A percentile compares a stretch with the other conserved stretches of the same genome.
phyloP scores from a whole-genome alignment of 805 yeast genomes.

The Yamadazyma olivae region DNA sequence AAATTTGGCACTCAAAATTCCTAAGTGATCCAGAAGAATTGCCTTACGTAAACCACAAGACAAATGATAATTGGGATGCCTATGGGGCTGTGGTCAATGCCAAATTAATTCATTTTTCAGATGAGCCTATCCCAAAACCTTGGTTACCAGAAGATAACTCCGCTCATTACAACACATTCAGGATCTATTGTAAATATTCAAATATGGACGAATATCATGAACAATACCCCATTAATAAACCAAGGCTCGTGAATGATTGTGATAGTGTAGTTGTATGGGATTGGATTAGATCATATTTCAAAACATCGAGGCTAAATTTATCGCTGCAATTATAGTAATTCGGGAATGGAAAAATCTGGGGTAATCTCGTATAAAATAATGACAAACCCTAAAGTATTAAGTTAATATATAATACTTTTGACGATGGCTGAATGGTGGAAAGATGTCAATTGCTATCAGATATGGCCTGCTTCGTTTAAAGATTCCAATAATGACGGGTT shows the following conservation, averaged over 20 bases:
- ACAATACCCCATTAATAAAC: slow-evolving; percentile 20
- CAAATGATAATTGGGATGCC: slow-evolving; percentile 32
- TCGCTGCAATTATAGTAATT: slow-evolving; percentile 56
- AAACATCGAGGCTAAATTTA: slow-evolving; percentile 47
- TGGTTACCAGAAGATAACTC: slow-evolving; percentile 40
- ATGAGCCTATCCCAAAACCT: slow-evolving; percentile 65
- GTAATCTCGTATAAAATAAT: slow-evolving; percentile 42
- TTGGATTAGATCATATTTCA: slow-evolving; percentile 39
- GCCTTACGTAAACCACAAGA: slow-evolving; percentile 19
- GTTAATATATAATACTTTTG: too few relatives aligned
- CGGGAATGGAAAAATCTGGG: slow-evolving; percentile 35
- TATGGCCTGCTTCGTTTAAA: slow-evolving; percentile 60
- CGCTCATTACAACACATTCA: slow-evolving; percentile 21
- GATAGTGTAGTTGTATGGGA: slow-evolving; percentile 30
- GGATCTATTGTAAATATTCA: slow-evolving; percentile 22
- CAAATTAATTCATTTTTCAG: slow-evolving; percentile 60
- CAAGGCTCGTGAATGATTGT: slow-evolving; percentile 24
- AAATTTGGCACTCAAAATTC: slow-evolving; percentile 36
- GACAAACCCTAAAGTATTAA: too few relatives aligned
- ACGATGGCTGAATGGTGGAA: slow-evolving; percentile 53
- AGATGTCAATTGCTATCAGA: slow-evolving; percentile 54
- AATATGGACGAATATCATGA: slow-evolving; percentile 13
- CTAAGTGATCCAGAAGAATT: slow-evolving; percentile 43
- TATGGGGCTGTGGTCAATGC: slow-evolving; percentile 22
- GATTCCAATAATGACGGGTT: slow-evolving; percentile 59